Base-by-base conservation (phyloP, 2,329 filamentous ascomycete species). In the Exophiala sp. region DNA sequence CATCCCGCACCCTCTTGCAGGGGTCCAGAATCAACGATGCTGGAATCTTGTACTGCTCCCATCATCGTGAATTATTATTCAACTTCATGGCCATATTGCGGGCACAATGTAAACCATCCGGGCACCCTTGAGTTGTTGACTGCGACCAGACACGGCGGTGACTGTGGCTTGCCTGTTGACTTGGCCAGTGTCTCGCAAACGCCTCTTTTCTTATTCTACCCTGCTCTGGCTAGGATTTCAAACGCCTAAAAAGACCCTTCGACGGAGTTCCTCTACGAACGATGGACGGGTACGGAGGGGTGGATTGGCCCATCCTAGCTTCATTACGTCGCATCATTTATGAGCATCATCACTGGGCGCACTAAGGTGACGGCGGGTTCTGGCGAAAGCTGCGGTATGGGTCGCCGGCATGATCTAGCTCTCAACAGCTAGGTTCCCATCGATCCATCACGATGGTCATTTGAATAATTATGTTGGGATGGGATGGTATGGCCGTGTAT, bases 291-390 rank as follows among this genome's bases (percentile, higher is more conserved):
- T 48, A 23, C 27, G 48, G 23, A 43, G 18, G n/a, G 16, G 24
- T 30, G 14, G 40, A 43, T 37, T 10, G 39, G 45, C 48, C 50
- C 45, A 50, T 48, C 48, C 51, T 57, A 51, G 54, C 54, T 51
- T 57, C 54, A 57, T 57, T 55, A 47, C 45, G 51, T 57, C 54
- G 54, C 48, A 54, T 54, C 48, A 40, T 43, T 41, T 27, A 23
- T 23, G 10, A 27, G 24, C 39, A 38, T 53, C 50, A 44, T 44
- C 34, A 41, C 45, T 43, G 43, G n/a, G 45, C 14, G 35, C 44
- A 49, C 14, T 49, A 35, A 9, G 22, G 37, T 21, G 35, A 49
- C 35, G 47, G n/a, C 40, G 48, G 54, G 47, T 42, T 46, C 46
- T 51, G 51, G 45, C 48, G 47, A 50, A 42, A 40, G 42, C 45